Evolutionary conservation across 2,329 filamentous ascomycete genomes (phyloP).

Genomic region (Diaporthe sp.): DNA sequence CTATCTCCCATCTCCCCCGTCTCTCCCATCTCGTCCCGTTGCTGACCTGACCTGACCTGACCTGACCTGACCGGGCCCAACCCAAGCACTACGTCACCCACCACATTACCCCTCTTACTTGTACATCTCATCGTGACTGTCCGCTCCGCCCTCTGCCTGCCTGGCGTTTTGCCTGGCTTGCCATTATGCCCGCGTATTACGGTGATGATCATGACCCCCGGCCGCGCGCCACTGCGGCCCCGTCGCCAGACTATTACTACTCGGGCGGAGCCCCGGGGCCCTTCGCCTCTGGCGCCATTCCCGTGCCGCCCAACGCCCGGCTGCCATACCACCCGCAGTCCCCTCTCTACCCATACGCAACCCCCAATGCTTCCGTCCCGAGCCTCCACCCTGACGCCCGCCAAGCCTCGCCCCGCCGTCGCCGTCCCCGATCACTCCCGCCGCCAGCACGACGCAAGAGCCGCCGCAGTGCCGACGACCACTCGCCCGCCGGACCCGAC

Average conservation of each 20-base stretch:
- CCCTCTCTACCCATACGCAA: conserved; percentile 42
- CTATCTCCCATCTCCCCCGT: background rate
- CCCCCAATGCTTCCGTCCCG: conserved; percentile 37
- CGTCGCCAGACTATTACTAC: background rate
- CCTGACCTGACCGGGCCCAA: too few species aligned
- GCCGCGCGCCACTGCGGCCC: background rate
- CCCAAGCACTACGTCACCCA: background rate
- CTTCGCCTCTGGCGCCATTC: conserved; percentile 6
- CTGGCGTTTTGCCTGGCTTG: background rate
- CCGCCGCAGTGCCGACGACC: conserved; percentile 41
- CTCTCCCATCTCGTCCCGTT: too few species aligned
- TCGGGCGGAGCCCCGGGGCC: conserved; percentile 6
- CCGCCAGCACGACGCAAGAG: conserved; percentile 38
- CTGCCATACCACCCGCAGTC: conserved; percentile 60
- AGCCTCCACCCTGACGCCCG: conserved; percentile 32
- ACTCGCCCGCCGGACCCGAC: conserved; percentile 44
- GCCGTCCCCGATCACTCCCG: conserved; percentile 43
- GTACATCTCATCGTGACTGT: background rate
- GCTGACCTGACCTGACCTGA: too few species aligned
- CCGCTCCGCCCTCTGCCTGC: background rate
- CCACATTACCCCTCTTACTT: background rate
- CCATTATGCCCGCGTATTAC: conserved; percentile 22
- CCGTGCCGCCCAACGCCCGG: conserved; percentile 14
- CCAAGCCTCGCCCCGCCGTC: conserved; percentile 19
- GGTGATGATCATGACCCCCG: background rate